Conservation (phyloP, 306 rosid genomes). For the Prunus padus region DNA sequence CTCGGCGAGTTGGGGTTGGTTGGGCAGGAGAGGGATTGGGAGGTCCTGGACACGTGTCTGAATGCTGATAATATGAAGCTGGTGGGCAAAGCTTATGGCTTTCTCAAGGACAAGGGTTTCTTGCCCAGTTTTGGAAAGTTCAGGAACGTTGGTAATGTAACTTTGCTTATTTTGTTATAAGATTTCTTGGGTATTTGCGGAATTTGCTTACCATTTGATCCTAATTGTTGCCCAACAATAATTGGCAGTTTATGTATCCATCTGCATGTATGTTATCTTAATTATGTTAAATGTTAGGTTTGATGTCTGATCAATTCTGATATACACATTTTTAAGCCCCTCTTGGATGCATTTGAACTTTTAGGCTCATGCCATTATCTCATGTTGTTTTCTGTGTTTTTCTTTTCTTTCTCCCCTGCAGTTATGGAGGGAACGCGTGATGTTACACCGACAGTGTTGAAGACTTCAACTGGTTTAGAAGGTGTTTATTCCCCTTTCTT, state of each 20-base stretch:
- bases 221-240: not conserved
- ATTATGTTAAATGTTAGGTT: not conserved
- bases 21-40: constrained; percentile 91
- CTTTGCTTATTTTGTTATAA: not conserved
- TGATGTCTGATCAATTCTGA: not conserved
- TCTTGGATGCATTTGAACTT: not conserved
- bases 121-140: constrained; percentile 84
- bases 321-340: not conserved
- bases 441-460: constrained; percentile 73
- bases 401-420: constrained; percentile 29
- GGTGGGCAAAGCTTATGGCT: constrained; percentile 72
- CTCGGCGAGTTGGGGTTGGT: constrained; percentile 46
- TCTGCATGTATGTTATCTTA: not conserved
- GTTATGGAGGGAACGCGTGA: constrained; percentile 85
- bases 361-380: constrained; percentile 13
- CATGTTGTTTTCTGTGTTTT: constrained; percentile 10
- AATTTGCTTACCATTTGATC: constrained; percentile 5
- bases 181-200: not conserved
- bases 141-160: constrained; percentile 69
- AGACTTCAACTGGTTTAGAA: constrained; percentile 86
- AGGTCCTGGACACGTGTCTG: constrained; percentile 82
- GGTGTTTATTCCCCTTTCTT: constrained; percentile 44
- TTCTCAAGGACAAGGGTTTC: constrained; percentile 75
- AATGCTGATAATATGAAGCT: constrained; percentile 97
- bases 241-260: not conserved